Evolutionary conservation across 225 moss, liverwort and hornwort genomes (phyloP), one percentile per base, ranked within the genome.

Genomic region (Marchantia paleacea): DNA sequence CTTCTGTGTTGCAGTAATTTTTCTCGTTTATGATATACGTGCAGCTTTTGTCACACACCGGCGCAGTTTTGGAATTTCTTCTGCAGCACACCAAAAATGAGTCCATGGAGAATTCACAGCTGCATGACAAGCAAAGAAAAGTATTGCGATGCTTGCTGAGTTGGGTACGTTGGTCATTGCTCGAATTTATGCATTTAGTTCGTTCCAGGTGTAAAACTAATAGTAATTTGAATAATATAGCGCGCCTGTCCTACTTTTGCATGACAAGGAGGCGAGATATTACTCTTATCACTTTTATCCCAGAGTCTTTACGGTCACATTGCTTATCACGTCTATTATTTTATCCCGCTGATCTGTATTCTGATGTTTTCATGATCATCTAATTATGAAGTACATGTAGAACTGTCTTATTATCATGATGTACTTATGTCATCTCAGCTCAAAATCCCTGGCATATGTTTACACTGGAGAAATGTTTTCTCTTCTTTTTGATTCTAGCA

Each of bases 61-160:
- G 89, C 73, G 92, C 90, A 73, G 96, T 96, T 67, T 86, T 96
- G 73, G 96, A 94, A 80, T 96, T 96, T 87, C 89, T 96, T 60
- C 85, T 96, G 51, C 94, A 92, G 72, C 94, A 92, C 80, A 91
- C 88, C 61, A 84, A 81, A 55, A 78, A 76, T 75, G 91, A 96
- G 75, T 81, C 79, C 52, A 82, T 94, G 83, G 85, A 96, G 84
- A 90, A 91, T 25, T 80, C 82, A 75, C 82, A 82, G 55, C 84
- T 88, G 62, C 89, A 86, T 81, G 90, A 88, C 57, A 91, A 83
- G 85, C 93, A 87, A 72, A 86, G 88, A 69, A 96, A 94, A 87
- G 94, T 96, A 75, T 89, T 96, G 83, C 89, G 94, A 69, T 96
- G 96, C 88, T 89, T 96, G 73, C 89, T 96, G 81, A 96, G 96